Percentiles rank a stretch among this genome's conserved stretches.
These are phyloP conservation scores for Hirschfeldia incana DNA, from an alignment of 345 rosid genomes.

Conservation along the genomic window DNA sequence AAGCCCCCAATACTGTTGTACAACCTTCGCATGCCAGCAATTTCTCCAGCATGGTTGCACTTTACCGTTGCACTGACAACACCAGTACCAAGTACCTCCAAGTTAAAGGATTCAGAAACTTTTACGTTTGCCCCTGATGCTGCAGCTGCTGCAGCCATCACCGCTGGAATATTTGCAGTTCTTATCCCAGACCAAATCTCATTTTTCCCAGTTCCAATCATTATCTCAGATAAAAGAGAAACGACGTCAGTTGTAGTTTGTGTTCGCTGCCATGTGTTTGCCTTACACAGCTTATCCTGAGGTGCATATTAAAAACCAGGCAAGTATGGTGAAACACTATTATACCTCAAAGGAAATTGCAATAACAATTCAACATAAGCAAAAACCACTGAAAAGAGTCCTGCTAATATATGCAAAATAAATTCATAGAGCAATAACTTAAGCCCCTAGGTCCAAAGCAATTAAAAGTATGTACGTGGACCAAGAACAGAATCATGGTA, in stretches of 20 bases:
- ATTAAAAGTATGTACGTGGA: neutral
- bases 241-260: constrained; percentile 86
- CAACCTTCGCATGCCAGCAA: constrained; percentile 96
- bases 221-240: constrained; percentile 93
- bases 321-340: neutral
- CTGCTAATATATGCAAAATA: neutral
- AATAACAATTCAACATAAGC: neutral
- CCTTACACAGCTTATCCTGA: constrained; percentile 96
- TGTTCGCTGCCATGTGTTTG: constrained; percentile 90
- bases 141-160: constrained; percentile 98
- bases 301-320: constrained; percentile 6
- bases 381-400: neutral
- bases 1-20: constrained; percentile 93
- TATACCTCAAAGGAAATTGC: neutral
- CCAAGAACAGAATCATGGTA: neutral
- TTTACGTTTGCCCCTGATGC: constrained; percentile 95
- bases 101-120: constrained; percentile 77
- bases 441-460: neutral
- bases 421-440: neutral
- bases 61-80: constrained; percentile 92
- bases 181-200: constrained; percentile 82
- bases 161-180: constrained; percentile 95
- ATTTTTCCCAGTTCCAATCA: constrained; percentile 88
- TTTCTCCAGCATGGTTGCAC: constrained; percentile 95
- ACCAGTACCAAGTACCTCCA: constrained; percentile 94